These are phyloP conservation scores for Mastigamoeba balamuthi DNA, from an alignment of 78 protist species.

Conservation along the genomic window DNA sequence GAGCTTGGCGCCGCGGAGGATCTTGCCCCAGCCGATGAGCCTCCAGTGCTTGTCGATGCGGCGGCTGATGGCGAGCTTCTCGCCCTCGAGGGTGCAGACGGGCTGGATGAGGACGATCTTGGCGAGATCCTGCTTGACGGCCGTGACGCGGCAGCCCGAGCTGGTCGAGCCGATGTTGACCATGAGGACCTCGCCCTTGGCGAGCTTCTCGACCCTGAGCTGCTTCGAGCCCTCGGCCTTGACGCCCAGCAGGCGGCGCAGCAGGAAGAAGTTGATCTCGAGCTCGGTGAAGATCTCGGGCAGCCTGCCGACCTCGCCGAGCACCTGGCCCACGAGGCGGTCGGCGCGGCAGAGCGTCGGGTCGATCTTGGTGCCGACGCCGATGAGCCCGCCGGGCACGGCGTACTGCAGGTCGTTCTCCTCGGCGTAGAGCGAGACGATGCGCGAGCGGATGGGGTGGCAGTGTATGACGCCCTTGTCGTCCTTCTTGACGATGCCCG, in stretches of 20 bases:
- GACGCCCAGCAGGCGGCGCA: slow-evolving; percentile 95
- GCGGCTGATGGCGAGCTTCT: slow-evolving; percentile 94
- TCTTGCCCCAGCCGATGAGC: slow-evolving; percentile 60
- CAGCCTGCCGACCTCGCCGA: slow-evolving; percentile 87
- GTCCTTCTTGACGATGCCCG: slow-evolving; percentile 86
- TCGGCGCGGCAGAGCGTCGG: slow-evolving; percentile 96
- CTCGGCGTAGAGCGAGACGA: slow-evolving; percentile 90
- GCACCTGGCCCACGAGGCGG: slow-evolving; percentile 96
- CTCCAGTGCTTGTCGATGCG: slow-evolving; percentile 98
- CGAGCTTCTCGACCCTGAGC: slow-evolving; percentile 72
- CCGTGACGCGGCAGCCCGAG: slow-evolving; percentile 88
- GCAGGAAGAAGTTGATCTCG: slow-evolving; percentile 78
- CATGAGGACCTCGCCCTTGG: slow-evolving; percentile 83
- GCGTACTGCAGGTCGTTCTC: slow-evolving; percentile 90
- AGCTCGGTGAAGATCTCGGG: slow-evolving; percentile 84
- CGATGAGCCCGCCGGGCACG: slow-evolving; percentile 99
- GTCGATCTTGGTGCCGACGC: slow-evolving; percentile 99
- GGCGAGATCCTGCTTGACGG: slow-evolving; percentile 86
- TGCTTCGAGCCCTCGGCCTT: slow-evolving; percentile 78
- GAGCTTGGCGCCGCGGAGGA: slow-evolving; percentile 8
- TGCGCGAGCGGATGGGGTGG: slow-evolving; percentile 74
- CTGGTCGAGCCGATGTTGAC: slow-evolving; percentile 98
- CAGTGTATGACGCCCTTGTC: slow-evolving; percentile 68
- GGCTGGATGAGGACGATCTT: slow-evolving; percentile 85
- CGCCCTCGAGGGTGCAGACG: slow-evolving; percentile 93